Percentiles rank a stretch among this genome's conserved stretches.
These are phyloP conservation scores for Acer saccharum DNA, from an alignment of 345 rosid genomes.

Conservation along the genomic window DNA sequence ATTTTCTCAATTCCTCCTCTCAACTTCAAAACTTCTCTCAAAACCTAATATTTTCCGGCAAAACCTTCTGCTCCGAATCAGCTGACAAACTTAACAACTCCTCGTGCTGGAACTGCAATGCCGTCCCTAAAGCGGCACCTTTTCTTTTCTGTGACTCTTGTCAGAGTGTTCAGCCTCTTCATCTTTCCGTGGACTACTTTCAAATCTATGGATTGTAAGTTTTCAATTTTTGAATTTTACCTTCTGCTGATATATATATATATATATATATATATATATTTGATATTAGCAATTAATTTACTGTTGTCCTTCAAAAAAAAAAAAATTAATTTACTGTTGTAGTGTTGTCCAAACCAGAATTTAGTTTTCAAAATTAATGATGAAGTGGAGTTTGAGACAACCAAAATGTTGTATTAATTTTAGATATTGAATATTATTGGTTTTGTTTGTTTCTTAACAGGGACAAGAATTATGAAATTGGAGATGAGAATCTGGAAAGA, in stretches of 20 bases:
- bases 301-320: no score
- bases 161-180: slow-evolving; percentile 77
- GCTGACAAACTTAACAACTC: slow-evolving; percentile 14
- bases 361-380: no score
- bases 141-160: slow-evolving; percentile 74
- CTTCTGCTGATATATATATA: no score
- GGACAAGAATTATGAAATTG: slow-evolving; percentile 65
- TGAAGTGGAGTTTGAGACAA: no score
- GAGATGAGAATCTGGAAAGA: slow-evolving; percentile 55
- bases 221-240: background rate
- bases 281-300: no score
- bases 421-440: background rate
- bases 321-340: no score
- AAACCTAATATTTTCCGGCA: slow-evolving; percentile 27
- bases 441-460: slow-evolving; percentile 32
- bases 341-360: no score
- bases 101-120: slow-evolving; percentile 82
- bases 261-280: no score
- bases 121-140: slow-evolving; percentile 25
- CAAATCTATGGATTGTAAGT: slow-evolving; percentile 83
- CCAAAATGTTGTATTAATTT: background rate
- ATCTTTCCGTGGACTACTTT: slow-evolving; percentile 73
- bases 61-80: slow-evolving; percentile 40
- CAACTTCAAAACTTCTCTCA: slow-evolving; percentile 13
- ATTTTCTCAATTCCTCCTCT: slow-evolving; percentile 25